Conservation (phyloP, 495 filamentous ascomycete species). For the Penicillium alfredii region DNA sequence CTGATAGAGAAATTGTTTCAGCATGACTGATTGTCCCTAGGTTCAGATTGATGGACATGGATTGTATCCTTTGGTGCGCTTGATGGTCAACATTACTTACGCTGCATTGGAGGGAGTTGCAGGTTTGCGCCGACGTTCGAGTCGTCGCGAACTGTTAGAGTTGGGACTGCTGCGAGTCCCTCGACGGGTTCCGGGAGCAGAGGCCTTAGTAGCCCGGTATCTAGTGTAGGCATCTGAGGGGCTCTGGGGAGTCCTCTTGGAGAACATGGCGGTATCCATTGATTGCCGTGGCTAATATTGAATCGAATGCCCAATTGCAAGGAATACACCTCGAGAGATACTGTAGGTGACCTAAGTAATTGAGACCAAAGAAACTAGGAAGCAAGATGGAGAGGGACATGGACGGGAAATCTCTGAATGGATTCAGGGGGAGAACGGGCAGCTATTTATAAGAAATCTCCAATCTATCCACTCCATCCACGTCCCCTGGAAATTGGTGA, state of each 20-base stretch:
- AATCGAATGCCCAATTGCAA: no score
- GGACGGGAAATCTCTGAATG: no score
- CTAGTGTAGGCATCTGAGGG: conserved; percentile 40
- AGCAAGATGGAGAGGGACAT: no score
- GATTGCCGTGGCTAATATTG: no score
- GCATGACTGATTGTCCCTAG: no score
- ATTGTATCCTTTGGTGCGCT: not conserved
- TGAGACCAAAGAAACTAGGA: not conserved
- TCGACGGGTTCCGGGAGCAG: conserved; percentile 9
- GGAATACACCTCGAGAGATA: no score
- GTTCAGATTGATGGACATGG: not conserved
- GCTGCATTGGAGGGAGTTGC: conserved; percentile 33
- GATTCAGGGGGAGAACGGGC: not conserved
- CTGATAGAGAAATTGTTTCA: not conserved
- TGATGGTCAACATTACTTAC: conserved; percentile 23
- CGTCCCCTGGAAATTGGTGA: no score
- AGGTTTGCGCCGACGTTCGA: conserved; percentile 27
- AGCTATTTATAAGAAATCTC: not conserved
- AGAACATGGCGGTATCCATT: conserved; percentile 24
- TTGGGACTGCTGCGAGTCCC: conserved; percentile 13
- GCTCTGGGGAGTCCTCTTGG: conserved; percentile 22
- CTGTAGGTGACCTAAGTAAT: no score
- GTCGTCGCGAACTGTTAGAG: conserved; percentile 22
- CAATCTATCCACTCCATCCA: no score
- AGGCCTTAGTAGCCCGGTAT: conserved; percentile 42